Evolutionary conservation across 2,329 filamentous ascomycete genomes (phyloP).

Genomic region (Cladosporium sp.): DNA sequence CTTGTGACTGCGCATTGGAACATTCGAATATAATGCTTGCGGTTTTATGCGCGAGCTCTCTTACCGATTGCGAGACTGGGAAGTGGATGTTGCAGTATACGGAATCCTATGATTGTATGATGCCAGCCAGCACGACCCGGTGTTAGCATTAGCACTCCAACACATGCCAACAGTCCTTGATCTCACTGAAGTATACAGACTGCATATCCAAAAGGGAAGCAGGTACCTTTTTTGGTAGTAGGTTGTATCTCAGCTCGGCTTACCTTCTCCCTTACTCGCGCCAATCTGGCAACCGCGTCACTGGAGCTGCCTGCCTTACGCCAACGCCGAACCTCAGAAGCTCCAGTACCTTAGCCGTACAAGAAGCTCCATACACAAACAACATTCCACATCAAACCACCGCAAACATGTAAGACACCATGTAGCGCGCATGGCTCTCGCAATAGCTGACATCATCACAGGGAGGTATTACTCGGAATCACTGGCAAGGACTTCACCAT

Average conservation of each 20-base stretch:
- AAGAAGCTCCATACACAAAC: slow-evolving; percentile 14
- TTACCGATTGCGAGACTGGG: neutral
- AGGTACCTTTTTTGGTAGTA: neutral
- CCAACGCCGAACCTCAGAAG: slow-evolving; percentile 7
- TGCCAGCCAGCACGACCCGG: neutral
- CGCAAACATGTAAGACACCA: slow-evolving; percentile 17
- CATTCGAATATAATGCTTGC: neutral
- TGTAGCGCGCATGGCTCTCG: neutral
- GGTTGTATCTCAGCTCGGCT: neutral
- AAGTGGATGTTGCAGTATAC: neutral
- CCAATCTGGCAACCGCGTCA: slow-evolving; percentile 14
- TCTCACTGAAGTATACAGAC: neutral
- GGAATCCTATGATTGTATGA: neutral
- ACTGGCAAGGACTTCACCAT: slow-evolving; percentile 99
- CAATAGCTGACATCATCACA: neutral
- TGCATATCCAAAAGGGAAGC: neutral
- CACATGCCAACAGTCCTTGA: neutral
- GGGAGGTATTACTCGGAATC: slow-evolving; percentile 95
- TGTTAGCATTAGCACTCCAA: neutral
- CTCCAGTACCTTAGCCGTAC: neutral
- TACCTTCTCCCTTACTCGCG: neutral
- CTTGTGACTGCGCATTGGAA: neutral
- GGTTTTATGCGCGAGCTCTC: neutral
- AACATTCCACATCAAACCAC: slow-evolving; percentile 14
- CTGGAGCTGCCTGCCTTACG: slow-evolving; percentile 15